Evolutionary conservation across 345 rosid species (phyloP).

Genomic region (Brassica napus): Da-Ae NC_063446.1:42348501-42349000

Average conservation of each 20-base stretch:
- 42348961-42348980: conserved; percentile 36
- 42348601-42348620: conserved; percentile 14
- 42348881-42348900: conserved; percentile 46
- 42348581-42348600: conserved; percentile 23
- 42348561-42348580: neutral
- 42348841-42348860: conserved; percentile 42
- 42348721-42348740: conserved; percentile 31
- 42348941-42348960: neutral
- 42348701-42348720: conserved; percentile 25
- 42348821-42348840: conserved; percentile 33
- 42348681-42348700: conserved; percentile 24
- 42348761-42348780: conserved; percentile 35
- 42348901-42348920: conserved; percentile 16
- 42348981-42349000: conserved; percentile 20
- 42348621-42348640: conserved; percentile 6
- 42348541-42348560: conserved; percentile 19
- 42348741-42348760: conserved; percentile 32
- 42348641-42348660: conserved; percentile 29
- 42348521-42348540: neutral
- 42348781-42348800: conserved; percentile 39
- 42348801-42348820: conserved; percentile 31
- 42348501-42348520: conserved; percentile 13
- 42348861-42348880: conserved; percentile 58
- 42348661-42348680: conserved; percentile 29
- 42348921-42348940: conserved; percentile 40